Conservation (phyloP, 192 early-diverging fungal genomes). For the Backusella morwellensis region DNA sequence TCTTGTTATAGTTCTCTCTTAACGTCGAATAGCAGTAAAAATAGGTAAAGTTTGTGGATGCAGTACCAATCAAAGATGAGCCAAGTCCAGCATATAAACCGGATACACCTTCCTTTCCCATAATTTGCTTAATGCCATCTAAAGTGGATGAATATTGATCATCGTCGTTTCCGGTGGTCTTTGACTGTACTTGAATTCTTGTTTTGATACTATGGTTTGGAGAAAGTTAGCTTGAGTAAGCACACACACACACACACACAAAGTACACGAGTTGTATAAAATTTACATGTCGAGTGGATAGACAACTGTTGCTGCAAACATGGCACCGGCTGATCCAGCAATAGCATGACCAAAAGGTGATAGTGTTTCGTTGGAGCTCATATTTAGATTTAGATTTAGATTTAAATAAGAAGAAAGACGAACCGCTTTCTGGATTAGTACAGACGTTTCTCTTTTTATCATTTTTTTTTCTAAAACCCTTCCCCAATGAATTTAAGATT, state of each 20-base stretch:
- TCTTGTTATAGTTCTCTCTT: constrained; percentile 56
- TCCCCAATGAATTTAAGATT: neutral
- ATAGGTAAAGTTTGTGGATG: constrained; percentile 79
- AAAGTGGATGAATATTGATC: constrained; percentile 61
- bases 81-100: constrained; percentile 90
- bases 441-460: neutral
- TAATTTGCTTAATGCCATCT: constrained; percentile 84
- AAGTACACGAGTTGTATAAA: neutral
- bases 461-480: neutral
- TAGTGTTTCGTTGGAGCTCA: constrained; percentile 37
- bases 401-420: neutral
- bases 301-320: constrained; percentile 85
- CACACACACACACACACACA: neutral
- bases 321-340: constrained; percentile 88
- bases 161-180: constrained; percentile 25
- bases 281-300: constrained; percentile 95
- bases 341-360: constrained; percentile 91
- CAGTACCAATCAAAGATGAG: constrained; percentile 76
- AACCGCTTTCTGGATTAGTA: neutral
- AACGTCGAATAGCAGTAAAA: constrained; percentile 83
- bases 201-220: constrained; percentile 80
- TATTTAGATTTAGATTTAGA: neutral
- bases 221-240: neutral
- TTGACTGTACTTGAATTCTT: constrained; percentile 91
- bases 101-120: constrained; percentile 75